Percentiles rank a stretch among this genome's conserved stretches.
phyloP scores from a whole-genome alignment of 1,284 basidiomycete genomes.

The Puccinia hordei region DNA sequence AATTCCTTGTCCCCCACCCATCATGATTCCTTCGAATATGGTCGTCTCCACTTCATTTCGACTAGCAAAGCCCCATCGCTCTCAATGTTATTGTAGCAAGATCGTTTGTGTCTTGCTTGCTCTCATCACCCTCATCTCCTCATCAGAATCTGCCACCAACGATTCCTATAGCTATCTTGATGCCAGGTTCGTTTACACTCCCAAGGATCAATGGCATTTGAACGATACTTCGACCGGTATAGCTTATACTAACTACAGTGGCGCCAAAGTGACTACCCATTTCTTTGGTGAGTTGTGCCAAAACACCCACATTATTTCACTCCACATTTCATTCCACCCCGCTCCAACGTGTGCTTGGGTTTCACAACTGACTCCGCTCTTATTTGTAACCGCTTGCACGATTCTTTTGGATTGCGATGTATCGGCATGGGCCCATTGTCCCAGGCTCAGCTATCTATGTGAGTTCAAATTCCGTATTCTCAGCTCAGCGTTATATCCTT shows the following conservation, averaged over 20 bases:
- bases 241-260: background rate
- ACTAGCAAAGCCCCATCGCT: background rate
- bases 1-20: no score
- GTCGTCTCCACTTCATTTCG: background rate
- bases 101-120: background rate
- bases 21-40: background rate
- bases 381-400: background rate
- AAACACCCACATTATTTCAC: background rate
- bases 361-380: background rate
- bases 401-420: background rate
- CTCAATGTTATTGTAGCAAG: background rate
- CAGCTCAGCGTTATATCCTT: background rate
- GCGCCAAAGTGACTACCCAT: background rate
- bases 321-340: no score
- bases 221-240: background rate
- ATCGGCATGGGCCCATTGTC: background rate
- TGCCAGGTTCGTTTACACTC: background rate
- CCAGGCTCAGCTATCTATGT: constrained; percentile 3
- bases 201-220: background rate
- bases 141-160: constrained; percentile 6
- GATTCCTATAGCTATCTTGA: constrained; percentile 6
- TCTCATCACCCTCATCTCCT: background rate
- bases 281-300: background rate
- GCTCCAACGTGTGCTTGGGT: no score
- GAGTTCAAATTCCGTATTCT: background rate